Base-by-base conservation (phyloP, 495 filamentous ascomycete species). In the Lepraria neglecta region DNA sequence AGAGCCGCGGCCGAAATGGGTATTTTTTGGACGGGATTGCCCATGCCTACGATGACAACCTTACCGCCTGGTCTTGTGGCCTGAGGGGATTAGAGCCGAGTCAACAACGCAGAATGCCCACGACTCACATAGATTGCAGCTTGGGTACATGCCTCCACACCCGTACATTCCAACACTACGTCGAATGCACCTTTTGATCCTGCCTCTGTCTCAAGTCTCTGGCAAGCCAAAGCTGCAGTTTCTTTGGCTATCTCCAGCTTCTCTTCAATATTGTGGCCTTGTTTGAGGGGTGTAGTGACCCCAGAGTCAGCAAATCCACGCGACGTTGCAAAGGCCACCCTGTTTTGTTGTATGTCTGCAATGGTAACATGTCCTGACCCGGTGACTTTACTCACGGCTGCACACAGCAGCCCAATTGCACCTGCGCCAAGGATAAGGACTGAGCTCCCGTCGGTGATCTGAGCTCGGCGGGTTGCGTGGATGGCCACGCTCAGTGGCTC, bases 21-120 rank as follows among this genome's bases (percentile, higher is more conserved):
- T 6, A 96, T 76, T 0, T 89, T 95, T 75, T 94, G 89, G 46
- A 95, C 82, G 0, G 92, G 91, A 5, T 84, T 89, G n/a, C 92
- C 92, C 90, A 96, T 96, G 4, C 92, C 92, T 24, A 97, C 86
- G 74, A 95, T 85, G 65, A 96, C 84, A 43, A 96, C 78, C 63
- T 87, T 85, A 11, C 91, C 90, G 12, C 91, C 92, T 0, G 92
- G 78, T 9, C 82, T 78, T 14, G 89, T 86, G 9, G 88, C 70
- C 73, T 75, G 28, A 19, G 27, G n/a, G 6, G 2, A 17, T 52
- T n/a, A 52, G 48, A n/a, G 4, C 40, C 0, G 6, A 7, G 31
- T 57, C 19, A 10, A 24, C 38, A n/a, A 47, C 19, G 33, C 45
- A n/a, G n/a, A 30, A 15, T 52, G 28, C 31, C 27, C 48, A 31